phyloP scores from a whole-genome alignment of 2,329 filamentous ascomycete species.

The Clonostachys byssicola region DNA sequence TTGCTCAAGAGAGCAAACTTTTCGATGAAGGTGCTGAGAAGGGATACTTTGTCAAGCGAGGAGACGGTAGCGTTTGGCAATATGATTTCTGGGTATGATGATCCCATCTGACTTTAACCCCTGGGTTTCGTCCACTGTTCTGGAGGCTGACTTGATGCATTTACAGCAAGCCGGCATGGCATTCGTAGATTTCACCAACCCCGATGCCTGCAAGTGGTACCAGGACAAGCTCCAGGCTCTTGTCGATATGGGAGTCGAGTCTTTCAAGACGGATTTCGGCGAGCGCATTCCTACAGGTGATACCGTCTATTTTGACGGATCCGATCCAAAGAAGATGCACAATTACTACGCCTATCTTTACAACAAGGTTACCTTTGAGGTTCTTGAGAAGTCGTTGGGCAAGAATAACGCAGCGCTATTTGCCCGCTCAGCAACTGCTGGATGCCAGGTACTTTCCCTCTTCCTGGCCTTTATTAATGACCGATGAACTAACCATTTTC shows the following conservation, averaged over 20 bases:
- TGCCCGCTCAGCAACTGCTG: slow-evolving; percentile 62
- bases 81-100: slow-evolving; percentile 49
- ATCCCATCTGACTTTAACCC: too few relatives aligned
- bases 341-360: slow-evolving; percentile 72
- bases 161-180: slow-evolving; percentile 68
- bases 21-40: slow-evolving; percentile 61
- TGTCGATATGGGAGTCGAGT: slow-evolving; percentile 66
- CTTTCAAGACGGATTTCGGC: slow-evolving; percentile 73
- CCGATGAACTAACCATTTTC: too few relatives aligned
- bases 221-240: slow-evolving; percentile 54
- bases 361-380: slow-evolving; percentile 64
- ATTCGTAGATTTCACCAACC: slow-evolving; percentile 71
- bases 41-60: slow-evolving; percentile 65
- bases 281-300: slow-evolving; percentile 60
- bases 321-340: slow-evolving; percentile 65
- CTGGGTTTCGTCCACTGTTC: too few relatives aligned
- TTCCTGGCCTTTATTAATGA: too few relatives aligned
- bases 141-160: too few relatives aligned
- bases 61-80: slow-evolving; percentile 61
- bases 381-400: slow-evolving; percentile 9
- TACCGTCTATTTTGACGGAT: slow-evolving; percentile 58
- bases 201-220: slow-evolving; percentile 63
- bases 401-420: slow-evolving; percentile 48
- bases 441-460: slow-evolving; percentile 46
- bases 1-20: slow-evolving; percentile 63